Conservation (phyloP, 768 basidiomycete species). For the Pleurotus citrinopileatus region DNA sequence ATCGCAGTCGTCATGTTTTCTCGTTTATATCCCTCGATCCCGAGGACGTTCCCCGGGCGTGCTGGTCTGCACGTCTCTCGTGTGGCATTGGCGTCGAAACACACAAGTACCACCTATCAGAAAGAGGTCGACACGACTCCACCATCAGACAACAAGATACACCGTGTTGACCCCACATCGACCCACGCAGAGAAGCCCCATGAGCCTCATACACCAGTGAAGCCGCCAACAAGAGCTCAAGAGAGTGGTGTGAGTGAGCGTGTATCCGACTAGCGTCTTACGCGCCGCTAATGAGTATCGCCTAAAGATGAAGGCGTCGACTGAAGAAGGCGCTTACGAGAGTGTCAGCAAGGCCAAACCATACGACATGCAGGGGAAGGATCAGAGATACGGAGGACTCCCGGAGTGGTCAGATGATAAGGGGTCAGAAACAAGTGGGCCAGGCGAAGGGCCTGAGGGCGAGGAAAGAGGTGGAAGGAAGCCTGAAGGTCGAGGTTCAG, state of each 20-base stretch:
- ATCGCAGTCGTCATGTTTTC: no score
- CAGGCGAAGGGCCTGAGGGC: no score
- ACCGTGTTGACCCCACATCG: constrained; percentile 43
- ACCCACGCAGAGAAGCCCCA: constrained; percentile 45
- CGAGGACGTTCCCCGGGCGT: not conserved
- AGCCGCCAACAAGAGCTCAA: constrained; percentile 30
- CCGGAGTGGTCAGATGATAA: no score
- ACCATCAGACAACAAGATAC: constrained; percentile 35
- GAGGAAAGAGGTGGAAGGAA: no score
- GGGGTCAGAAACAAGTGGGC: no score
- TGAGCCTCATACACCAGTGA: constrained; percentile 31
- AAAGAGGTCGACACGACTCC: constrained; percentile 47
- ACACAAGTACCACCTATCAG: constrained; percentile 41
- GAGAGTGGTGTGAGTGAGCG: not conserved
- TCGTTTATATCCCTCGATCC: not conserved
- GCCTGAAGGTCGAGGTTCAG: no score
- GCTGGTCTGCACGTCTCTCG: not conserved
- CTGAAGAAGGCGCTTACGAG: not conserved
- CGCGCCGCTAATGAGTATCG: not conserved
- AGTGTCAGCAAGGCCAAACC: constrained; percentile 1
- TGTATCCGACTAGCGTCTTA: not conserved
- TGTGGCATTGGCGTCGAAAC: constrained; percentile 7
- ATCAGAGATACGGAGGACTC: constrained; percentile 6
- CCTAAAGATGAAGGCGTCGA: not conserved
- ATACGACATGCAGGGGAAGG: constrained; percentile 10